These are phyloP conservation scores for Castanea sativa DNA, from an alignment of 306 rosid species.

Conservation along the genomic window DNA sequence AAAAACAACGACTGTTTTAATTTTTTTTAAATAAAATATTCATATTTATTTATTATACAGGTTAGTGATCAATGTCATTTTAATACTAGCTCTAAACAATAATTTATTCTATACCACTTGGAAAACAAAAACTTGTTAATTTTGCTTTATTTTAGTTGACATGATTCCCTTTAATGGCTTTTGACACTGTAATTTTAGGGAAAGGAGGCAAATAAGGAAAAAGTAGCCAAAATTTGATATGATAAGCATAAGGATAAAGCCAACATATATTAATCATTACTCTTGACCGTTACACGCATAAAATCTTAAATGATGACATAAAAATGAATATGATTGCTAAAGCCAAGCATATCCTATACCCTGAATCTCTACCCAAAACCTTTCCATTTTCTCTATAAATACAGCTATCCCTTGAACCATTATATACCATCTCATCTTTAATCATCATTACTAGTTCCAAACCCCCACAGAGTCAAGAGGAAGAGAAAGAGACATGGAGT, in stretches of 20 bases:
- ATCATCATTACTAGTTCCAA: not conserved
- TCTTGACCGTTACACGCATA: not conserved
- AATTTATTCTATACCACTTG: too few species aligned
- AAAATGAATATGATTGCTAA: not conserved
- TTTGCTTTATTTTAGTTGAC: not conserved
- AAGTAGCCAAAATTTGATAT: not conserved
- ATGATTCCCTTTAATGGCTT: too few species aligned
- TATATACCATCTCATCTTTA: not conserved
- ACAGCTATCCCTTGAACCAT: not conserved
- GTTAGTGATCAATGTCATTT: too few species aligned
- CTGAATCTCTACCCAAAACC: not conserved
- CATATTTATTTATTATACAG: too few species aligned
- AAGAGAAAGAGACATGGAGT: slow-evolving; percentile 31
- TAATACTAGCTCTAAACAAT: too few species aligned
- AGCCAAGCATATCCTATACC: not conserved
- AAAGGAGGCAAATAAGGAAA: too few species aligned
- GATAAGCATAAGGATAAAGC: not conserved
- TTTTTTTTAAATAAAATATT: too few species aligned
- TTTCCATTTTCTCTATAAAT: not conserved
- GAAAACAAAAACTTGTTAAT: not conserved
- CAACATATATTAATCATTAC: not conserved
- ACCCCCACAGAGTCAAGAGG: not conserved
- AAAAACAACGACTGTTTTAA: too few species aligned
- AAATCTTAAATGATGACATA: not conserved
- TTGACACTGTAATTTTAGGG: too few species aligned